Percentiles rank a stretch among this genome's conserved stretches.
These are phyloP conservation scores for Jamesozyma jinghongensis DNA, from an alignment of 805 yeast species.

Conservation along the genomic window DNA sequence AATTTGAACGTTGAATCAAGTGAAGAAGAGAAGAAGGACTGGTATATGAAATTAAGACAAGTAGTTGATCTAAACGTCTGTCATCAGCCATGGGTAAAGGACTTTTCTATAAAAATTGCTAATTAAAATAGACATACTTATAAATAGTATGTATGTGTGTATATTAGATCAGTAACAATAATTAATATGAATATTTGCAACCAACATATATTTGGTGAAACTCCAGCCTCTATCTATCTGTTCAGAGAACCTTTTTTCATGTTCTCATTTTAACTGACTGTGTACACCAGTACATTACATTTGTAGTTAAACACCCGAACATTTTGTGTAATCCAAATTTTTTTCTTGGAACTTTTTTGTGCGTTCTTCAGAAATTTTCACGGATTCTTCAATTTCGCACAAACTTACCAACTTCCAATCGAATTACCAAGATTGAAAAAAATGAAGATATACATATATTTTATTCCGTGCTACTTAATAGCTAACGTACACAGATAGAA, in stretches of 20 bases:
- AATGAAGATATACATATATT: too few species aligned
- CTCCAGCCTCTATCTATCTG: too few species aligned
- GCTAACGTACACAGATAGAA: conserved; percentile 4
- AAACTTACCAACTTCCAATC: too few species aligned
- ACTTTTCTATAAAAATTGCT: conserved; percentile 19
- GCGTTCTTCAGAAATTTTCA: too few species aligned
- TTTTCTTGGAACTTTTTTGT: not conserved
- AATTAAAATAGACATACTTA: conserved; percentile 4
- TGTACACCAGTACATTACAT: too few species aligned
- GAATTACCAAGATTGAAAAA: too few species aligned
- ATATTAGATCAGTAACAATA: not conserved
- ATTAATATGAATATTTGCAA: not conserved
- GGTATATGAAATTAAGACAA: conserved; percentile 54
- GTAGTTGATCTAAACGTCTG: conserved; percentile 47
- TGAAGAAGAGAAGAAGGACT: conserved; percentile 46
- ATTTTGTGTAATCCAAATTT: not conserved
- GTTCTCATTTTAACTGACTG: too few species aligned
- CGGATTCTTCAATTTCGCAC: too few species aligned
- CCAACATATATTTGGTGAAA: too few species aligned
- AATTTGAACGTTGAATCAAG: conserved; percentile 70
- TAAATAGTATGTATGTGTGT: too few species aligned
- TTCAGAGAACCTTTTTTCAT: too few species aligned
- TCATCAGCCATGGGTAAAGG: conserved; percentile 56
- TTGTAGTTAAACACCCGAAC: too few species aligned
- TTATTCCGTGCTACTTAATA: not conserved